These are phyloP conservation scores for Citrus hindsii DNA, from an alignment of 345 rosid species.

Conservation along the genomic window DNA sequence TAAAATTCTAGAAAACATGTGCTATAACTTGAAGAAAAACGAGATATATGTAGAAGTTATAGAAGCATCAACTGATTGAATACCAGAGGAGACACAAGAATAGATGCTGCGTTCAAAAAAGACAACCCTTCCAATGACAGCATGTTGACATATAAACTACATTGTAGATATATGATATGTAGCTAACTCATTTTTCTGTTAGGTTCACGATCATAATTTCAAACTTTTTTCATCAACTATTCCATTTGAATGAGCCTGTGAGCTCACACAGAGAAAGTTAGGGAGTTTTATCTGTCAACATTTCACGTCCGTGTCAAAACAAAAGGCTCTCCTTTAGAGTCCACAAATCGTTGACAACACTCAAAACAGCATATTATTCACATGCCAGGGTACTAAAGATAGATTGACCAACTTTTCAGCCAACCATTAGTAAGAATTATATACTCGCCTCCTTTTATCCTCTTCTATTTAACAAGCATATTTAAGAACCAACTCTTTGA, in stretches of 20 bases:
- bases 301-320: not conserved
- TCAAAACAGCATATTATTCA: too few species aligned
- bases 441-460: not conserved
- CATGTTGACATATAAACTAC: not conserved
- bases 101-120: not conserved
- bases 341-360: not conserved
- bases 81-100: not conserved
- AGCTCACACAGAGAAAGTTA: not conserved
- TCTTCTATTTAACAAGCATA: not conserved
- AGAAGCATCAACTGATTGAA: slow-evolving; percentile 4
- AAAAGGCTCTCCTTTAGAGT: not conserved
- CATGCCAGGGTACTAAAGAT: not conserved
- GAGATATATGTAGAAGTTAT: not conserved
- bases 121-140: not conserved
- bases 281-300: not conserved
- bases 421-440: not conserved
- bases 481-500: not conserved
- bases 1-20: not conserved
- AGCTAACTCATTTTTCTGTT: not conserved
- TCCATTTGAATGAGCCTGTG: not conserved
- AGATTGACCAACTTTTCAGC: not conserved
- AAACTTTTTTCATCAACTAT: not conserved
- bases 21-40: not conserved
- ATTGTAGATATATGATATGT: not conserved
- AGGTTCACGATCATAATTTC: not conserved